These are phyloP conservation scores for Ensete ventricosum DNA, from an alignment of 176 grass and related monocot species.

Conservation along the genomic window DNA sequence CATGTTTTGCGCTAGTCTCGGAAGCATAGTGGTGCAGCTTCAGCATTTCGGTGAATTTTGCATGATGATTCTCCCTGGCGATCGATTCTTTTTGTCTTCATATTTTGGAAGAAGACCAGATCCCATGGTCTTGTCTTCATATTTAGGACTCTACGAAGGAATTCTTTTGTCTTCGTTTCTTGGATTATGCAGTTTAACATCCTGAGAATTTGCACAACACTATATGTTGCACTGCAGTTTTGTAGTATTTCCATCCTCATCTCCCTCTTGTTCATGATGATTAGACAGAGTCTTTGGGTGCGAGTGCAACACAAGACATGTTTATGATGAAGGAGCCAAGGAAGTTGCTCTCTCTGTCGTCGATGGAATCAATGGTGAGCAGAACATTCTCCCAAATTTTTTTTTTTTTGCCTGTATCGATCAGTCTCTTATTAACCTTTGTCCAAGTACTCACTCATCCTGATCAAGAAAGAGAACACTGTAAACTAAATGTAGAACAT, in stretches of 20 bases:
- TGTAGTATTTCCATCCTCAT: background rate
- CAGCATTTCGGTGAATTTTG: too few relatives aligned
- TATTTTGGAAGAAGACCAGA: too few relatives aligned
- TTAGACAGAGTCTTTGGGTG: conserved; percentile 76
- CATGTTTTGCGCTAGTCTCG: too few relatives aligned
- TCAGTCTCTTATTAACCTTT: too few relatives aligned
- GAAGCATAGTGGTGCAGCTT: too few relatives aligned
- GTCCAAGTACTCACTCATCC: too few relatives aligned
- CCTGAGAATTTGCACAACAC: background rate
- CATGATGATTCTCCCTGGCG: too few relatives aligned
- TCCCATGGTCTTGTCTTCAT: too few relatives aligned
- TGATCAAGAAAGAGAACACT: too few relatives aligned
- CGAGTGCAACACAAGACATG: conserved; percentile 53
- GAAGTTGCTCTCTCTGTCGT: conserved; percentile 76
- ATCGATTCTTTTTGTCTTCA: too few relatives aligned
- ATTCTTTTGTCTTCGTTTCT: background rate
- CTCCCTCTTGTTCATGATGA: background rate
- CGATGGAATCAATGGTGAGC: conserved; percentile 78
- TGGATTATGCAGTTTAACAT: background rate
- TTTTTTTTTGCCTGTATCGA: background rate
- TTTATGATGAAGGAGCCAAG: conserved; percentile 81
- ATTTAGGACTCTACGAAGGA: too few relatives aligned
- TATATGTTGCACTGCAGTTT: background rate
- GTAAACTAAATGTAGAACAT: background rate
- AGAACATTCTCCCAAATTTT: background rate